Evolutionary conservation across 2,329 filamentous ascomycete genomes (phyloP), one percentile per base, ranked within the genome.

Genomic region (Tympanopsis confertula): DNA sequence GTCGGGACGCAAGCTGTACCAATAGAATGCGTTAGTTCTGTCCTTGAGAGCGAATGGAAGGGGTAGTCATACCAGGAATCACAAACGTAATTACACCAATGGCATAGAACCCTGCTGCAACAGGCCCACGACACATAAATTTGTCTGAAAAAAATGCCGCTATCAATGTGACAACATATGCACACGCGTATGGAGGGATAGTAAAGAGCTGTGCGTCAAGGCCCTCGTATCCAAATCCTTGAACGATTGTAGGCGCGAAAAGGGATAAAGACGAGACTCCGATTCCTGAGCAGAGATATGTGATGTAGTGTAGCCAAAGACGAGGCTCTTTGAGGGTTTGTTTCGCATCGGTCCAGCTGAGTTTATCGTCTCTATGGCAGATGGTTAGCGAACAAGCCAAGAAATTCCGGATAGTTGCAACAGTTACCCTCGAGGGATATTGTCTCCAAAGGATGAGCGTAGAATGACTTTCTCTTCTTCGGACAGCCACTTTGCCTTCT

Each of bases 1-100:
- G 41, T 45, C 3, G 50, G 49, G 3, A 51, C 44, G 42, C 44
- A 18, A 45, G 45, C 40, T 52, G 42, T 5, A 40, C 13, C 13
- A 7, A 43, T 13, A 42, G 32, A 3, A 48, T 33, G 15, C 38
- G 38, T 2, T 36, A 39, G 17, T 28, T 10, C n/a, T 28, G 24
- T 10, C 10, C 10, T 28, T 28, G 24, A n/a, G 24, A n/a, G n/a
- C n/a, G 10, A 28, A 28, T 10, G 24, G 24, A n/a, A n/a, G 10
- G 24, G 10, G 24, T n/a, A n/a, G 10, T 10, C n/a, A n/a, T 28
- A 28, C 24, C 24, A 10, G 10, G 24, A n/a, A 28, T 28, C 10
- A 28, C n/a, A 28, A 28, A 28, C n/a, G 24, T n/a, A 28, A 28
- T 28, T 10, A 10, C 10, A 10, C 10, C 24, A 10, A n/a, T n/a